Evolutionary conservation across 306 rosid genomes (phyloP), one percentile per base, ranked within the genome.

Genomic region (Casuarina equisetifolia): DNA sequence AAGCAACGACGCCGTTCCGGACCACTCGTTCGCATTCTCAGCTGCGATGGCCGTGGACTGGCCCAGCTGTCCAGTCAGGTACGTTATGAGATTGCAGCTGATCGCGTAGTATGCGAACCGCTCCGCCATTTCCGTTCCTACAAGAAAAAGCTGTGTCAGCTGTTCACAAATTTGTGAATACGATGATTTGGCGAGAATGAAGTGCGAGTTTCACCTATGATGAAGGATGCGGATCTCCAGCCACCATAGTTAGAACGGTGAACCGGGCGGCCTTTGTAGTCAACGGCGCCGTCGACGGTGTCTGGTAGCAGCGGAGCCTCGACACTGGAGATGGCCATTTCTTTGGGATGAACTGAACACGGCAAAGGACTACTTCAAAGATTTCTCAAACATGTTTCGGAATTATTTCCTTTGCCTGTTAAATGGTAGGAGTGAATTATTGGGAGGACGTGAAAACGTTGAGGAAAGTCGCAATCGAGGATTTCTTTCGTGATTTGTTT

Each of bases 81-180:
- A 86, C 63, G 64, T 81, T 46, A 86, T 84, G 7, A 86, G 71
- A 73, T 86, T 86, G 63, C 78, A 48, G 58, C 70, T 53, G 35
- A 86, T 72, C 11, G 86, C 90, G 16, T 68, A 79, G 76, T 78
- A 86, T 1, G 90, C 85, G 16, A 81, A 86, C 79, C 90, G 73
- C 82, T 86, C 90, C 25, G 88, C 90, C 44, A 86, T 53, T 73
- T 84, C 90, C 74, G 81, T 88, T 5, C 82, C 88, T 84, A 11
- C 32, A 25, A 3, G 32, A 3, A 19, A 25, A 16, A 25, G 0
- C 32, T 25, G 32, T 25, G 32, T 25, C 32, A 25, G 32, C 32
- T 25, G 32, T 25, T 25, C 32, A 25, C 32, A 25, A 25, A 25
- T 25, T 25, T 25, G 32, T 25, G 32, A 25, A 25, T 25, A 25